Base-by-base conservation (phyloP, 257 asterid species). In the Solanum chiquidenum region DNA sequence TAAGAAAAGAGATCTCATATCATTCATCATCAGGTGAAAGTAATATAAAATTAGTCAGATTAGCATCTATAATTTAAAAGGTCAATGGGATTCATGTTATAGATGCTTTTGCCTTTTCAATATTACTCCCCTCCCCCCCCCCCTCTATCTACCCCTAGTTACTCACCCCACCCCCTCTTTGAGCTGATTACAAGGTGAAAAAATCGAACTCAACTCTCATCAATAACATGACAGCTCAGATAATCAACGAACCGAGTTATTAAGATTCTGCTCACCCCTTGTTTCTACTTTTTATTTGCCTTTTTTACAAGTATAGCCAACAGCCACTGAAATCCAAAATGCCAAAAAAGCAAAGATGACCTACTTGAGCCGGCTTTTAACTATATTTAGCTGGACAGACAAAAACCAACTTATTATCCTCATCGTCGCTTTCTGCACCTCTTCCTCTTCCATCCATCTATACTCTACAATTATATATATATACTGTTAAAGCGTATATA, bases 361-460 rank as follows among this genome's bases (percentile, higher is more conserved):
- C 98, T 94, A 93, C 96, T 87, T 90, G 95, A 82, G 89, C 97
- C 98, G 98, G 95, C 98, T 92, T 96, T 94, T 94, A 96, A 94
- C 99, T 94, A 94, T 90, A 91, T 94, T 94, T 95, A 94, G 98
- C 95, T 94, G 98, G 93, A 93, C 94, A 94, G 91, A 92, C 98
- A 93, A 96, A 93, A 92, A 93, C 95, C 93, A 92, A 87, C 95
- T 94, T 94, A 95, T 93, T 94, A 93, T 92, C 96, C 75, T 92
- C 93, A 49, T 92, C 94, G 91, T 93, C 97, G 83, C 92, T 89
- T 92, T 95, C 95, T 92, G 27, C 90, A 88, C 87, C 74, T 93
- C 88, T 83, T 68, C 52, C 86, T 7, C 58, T 64, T 42, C 83
- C 83, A 62, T 72, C 8, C 33, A 13, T 27, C 21, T 62, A 58